Evolutionary conservation across 2,329 filamentous ascomycete species (phyloP).

Genomic region (Penicillium sp.): DNA sequence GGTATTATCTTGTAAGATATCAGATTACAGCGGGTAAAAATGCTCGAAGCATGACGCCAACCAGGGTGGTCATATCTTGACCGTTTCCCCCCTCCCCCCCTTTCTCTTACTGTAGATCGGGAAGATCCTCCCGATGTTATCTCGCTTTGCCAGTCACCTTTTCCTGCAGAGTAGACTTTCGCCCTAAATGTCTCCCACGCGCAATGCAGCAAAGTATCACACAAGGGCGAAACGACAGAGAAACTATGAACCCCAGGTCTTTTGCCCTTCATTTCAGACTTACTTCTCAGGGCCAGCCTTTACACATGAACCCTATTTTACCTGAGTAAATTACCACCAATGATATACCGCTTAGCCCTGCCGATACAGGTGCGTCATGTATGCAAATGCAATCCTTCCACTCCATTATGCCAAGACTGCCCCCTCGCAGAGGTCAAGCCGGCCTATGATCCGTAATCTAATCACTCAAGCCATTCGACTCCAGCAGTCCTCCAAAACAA

Average conservation of each 20-base stretch:
- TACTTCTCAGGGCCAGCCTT: not conserved
- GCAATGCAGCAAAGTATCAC: too few species aligned
- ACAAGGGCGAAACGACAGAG: too few species aligned
- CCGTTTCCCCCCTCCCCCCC: too few species aligned
- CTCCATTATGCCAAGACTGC: conserved; percentile 7
- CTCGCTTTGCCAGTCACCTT: too few species aligned
- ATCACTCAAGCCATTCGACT: not conserved
- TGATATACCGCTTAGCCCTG: not conserved
- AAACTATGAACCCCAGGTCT: too few species aligned
- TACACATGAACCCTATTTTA: not conserved
- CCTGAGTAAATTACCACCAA: not conserved
- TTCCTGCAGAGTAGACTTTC: too few species aligned
- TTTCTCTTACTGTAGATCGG: too few species aligned
- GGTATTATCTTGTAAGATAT: not conserved
- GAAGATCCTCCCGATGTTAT: too few species aligned
- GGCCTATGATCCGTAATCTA: not conserved
- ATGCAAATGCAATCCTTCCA: conserved; percentile 1
- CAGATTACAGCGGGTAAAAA: not conserved
- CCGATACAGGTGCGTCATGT: not conserved
- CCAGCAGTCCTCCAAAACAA: not conserved
- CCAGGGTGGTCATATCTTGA: too few species aligned
- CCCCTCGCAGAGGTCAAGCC: not conserved
- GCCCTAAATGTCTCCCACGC: too few species aligned
- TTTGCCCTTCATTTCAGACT: too few species aligned
- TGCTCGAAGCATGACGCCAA: too few species aligned